Conservation (phyloP, 257 asterid species). For the Fraxinus excelsior region DNA sequence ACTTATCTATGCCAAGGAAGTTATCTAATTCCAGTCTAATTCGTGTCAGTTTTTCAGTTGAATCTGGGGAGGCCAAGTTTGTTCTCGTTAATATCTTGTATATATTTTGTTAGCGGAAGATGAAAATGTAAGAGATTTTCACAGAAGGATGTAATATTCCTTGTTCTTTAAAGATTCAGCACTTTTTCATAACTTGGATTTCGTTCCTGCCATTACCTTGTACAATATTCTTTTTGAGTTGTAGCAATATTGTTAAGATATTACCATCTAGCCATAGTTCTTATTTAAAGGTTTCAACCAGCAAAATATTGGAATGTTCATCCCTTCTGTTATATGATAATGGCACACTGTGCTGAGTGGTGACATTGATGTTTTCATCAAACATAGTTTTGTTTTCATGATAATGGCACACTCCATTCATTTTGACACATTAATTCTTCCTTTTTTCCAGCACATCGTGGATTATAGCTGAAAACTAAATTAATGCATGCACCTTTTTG, state of each 20-base stretch:
- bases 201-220: slow-evolving; percentile 7
- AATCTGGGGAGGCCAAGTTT: slow-evolving; percentile 26
- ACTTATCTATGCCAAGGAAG: slow-evolving; percentile 6
- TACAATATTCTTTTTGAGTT: not conserved
- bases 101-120: slow-evolving; percentile 30
- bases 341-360: not conserved
- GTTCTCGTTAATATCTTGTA: slow-evolving; percentile 31
- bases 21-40: slow-evolving; percentile 5
- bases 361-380: not conserved
- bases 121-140: slow-evolving; percentile 25
- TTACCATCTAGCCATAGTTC: not conserved
- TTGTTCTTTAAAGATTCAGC: not conserved
- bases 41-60: slow-evolving; percentile 29
- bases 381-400: not conserved
- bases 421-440: no score
- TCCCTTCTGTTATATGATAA: not conserved
- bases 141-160: not conserved
- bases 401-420: no score
- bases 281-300: not conserved
- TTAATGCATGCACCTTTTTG: no score
- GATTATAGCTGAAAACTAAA: no score
- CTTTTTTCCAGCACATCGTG: no score
- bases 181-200: not conserved
- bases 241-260: not conserved
- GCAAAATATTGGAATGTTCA: not conserved